These are phyloP conservation scores for Dillenia suffruticosa DNA, from an alignment of 164 flowering plant genomes.

Conservation along the genomic window DNA sequence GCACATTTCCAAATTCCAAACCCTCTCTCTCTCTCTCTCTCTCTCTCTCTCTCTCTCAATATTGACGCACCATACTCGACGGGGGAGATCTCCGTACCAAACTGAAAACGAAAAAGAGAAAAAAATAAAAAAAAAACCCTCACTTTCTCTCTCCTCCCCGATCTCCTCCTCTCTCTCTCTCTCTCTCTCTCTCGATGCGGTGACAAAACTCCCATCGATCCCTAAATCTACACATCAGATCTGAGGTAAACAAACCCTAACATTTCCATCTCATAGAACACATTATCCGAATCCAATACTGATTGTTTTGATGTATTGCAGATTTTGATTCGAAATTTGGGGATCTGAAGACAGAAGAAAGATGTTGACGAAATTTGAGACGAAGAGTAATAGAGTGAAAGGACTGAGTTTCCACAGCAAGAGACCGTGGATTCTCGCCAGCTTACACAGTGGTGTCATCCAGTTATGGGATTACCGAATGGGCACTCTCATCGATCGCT, in stretches of 20 bases:
- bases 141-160: constrained; percentile 5
- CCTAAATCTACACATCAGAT: constrained; percentile 16
- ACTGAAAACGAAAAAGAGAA: constrained; percentile 1
- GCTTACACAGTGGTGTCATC: constrained; percentile 96
- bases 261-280: background rate
- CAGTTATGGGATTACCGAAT: constrained; percentile 97
- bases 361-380: constrained; percentile 96
- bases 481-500: constrained; percentile 88
- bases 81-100: too few species aligned
- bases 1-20: too few species aligned
- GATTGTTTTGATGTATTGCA: background rate
- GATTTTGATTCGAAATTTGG: constrained; percentile 10
- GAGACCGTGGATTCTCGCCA: constrained; percentile 95
- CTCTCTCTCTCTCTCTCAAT: background rate
- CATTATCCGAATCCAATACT: background rate
- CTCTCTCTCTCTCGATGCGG: constrained; percentile 2
- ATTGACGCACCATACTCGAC: too few species aligned
- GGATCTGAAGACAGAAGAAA: constrained; percentile 1
- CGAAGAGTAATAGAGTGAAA: constrained; percentile 94
- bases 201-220: constrained; percentile 11
- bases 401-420: constrained; percentile 88
- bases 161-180: constrained; percentile 1
- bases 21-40: constrained; percentile 3
- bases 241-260: constrained; percentile 21
- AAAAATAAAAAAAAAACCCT: constrained; percentile 7